These are phyloP conservation scores for Corylus avellana DNA, from an alignment of 306 rosid species.

Conservation along the genomic window DNA sequence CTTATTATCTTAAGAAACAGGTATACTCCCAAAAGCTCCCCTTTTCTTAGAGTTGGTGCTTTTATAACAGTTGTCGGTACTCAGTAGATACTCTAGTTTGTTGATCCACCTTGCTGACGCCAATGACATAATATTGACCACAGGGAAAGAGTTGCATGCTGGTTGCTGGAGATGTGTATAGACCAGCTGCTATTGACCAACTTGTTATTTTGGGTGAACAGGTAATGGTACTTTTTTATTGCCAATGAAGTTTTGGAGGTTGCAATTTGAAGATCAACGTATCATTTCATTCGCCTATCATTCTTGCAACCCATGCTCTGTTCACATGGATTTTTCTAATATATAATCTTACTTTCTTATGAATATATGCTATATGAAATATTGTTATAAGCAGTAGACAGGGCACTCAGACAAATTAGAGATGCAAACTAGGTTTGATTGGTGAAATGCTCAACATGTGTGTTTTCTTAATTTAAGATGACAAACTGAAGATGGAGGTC, in stretches of 20 bases:
- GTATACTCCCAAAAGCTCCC: slow-evolving; percentile 40
- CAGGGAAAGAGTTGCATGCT: slow-evolving; percentile 98
- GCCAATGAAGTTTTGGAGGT: slow-evolving; percentile 16
- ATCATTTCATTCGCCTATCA: not conserved
- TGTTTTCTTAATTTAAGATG: not conserved
- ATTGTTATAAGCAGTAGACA: not conserved
- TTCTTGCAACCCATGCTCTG: not conserved
- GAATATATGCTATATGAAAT: not conserved
- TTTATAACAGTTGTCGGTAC: not conserved
- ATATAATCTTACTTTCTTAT: not conserved
- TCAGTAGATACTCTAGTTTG: not conserved
- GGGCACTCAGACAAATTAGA: not conserved
- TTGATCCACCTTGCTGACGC: slow-evolving; percentile 25
- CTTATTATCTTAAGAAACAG: slow-evolving; percentile 90
- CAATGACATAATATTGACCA: slow-evolving; percentile 21
- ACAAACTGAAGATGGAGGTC: not conserved
- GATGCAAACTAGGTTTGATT: not conserved
- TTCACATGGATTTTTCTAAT: not conserved
- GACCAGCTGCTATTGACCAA: slow-evolving; percentile 99
- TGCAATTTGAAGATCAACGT: slow-evolving; percentile 12
- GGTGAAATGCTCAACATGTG: not conserved
- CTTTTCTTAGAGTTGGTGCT: slow-evolving; percentile 5
- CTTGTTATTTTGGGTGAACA: slow-evolving; percentile 89
- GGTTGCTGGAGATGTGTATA: slow-evolving; percentile 93
- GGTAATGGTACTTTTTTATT: slow-evolving; percentile 48